Conservation (phyloP, 305 asterid species). For the Andrographis paniculata region DNA sequence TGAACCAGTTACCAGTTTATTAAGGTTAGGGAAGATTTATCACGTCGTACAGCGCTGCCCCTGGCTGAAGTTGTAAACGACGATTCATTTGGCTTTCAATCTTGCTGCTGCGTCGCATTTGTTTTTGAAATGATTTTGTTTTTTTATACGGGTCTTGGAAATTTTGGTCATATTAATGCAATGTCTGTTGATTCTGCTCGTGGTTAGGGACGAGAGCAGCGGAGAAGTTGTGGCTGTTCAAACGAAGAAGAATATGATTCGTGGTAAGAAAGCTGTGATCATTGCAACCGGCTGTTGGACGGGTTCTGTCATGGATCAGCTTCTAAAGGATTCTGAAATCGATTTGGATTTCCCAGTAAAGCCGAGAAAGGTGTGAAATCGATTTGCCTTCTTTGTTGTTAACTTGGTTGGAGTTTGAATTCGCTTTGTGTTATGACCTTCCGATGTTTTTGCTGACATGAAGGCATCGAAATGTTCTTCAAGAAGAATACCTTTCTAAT, state of each 20-base stretch:
- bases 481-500: constrained; percentile 15
- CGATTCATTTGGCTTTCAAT: constrained; percentile 8
- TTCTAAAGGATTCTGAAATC: constrained; percentile 38
- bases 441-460: background rate
- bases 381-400: background rate
- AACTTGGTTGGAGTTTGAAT: too few relatives aligned
- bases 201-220: constrained; percentile 47
- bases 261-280: constrained; percentile 61
- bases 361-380: constrained; percentile 76
- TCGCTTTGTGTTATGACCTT: too few relatives aligned
- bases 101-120: too few relatives aligned
- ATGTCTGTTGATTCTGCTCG: background rate
- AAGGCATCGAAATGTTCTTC: background rate
- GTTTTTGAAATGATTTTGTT: too few relatives aligned
- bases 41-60: constrained; percentile 5
- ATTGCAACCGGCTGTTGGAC: constrained; percentile 95
- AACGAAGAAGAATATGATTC: constrained; percentile 58
- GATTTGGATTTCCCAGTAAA: constrained; percentile 63
- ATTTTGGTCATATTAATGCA: too few relatives aligned
- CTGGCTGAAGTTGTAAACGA: constrained; percentile 3
- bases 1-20: constrained; percentile 69
- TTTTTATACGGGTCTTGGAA: background rate
- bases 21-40: constrained; percentile 36
- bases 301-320: constrained; percentile 61
- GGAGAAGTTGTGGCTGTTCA: constrained; percentile 72